Conservation (phyloP, 768 basidiomycete species). For the Russula griseocarnosa region DNA sequence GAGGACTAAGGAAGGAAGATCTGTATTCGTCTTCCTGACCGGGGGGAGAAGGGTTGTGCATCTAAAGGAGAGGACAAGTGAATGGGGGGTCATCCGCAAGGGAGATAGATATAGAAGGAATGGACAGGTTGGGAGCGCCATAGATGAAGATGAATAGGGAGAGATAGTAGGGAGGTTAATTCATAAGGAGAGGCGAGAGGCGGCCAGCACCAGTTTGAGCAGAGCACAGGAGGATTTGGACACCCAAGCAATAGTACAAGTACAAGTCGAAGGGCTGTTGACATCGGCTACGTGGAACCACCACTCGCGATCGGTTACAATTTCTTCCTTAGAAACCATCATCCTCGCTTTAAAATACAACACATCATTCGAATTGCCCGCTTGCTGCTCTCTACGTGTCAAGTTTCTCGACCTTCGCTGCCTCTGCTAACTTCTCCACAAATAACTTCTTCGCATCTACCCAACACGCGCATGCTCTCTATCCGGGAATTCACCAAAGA, state of each 20-base stretch:
- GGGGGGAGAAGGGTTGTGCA: constrained; percentile 32
- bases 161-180: constrained; percentile 29
- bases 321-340: background rate
- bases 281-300: no score
- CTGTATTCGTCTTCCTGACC: constrained; percentile 49
- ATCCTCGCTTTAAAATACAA: background rate
- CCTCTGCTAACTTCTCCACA: constrained; percentile 59
- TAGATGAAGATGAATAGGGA: constrained; percentile 29
- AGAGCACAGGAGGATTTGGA: constrained; percentile 20
- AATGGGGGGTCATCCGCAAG: constrained; percentile 48
- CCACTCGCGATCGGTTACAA: no score
- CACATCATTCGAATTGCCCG: background rate
- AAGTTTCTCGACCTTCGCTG: constrained; percentile 36
- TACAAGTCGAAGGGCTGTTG: background rate
- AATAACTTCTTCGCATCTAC: constrained; percentile 81
- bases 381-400: constrained; percentile 1
- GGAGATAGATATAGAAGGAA: constrained; percentile 70
- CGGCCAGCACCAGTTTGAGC: constrained; percentile 38
- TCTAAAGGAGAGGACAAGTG: constrained; percentile 66
- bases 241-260: background rate
- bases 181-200: constrained; percentile 25
- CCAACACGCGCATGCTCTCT: constrained; percentile 76
- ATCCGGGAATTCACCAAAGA: constrained; percentile 74
- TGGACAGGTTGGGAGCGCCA: constrained; percentile 38
- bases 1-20: constrained; percentile 54